phyloP scores from a whole-genome alignment of 257 asterid genomes.

The Fraxinus quadrangulata region DNA sequence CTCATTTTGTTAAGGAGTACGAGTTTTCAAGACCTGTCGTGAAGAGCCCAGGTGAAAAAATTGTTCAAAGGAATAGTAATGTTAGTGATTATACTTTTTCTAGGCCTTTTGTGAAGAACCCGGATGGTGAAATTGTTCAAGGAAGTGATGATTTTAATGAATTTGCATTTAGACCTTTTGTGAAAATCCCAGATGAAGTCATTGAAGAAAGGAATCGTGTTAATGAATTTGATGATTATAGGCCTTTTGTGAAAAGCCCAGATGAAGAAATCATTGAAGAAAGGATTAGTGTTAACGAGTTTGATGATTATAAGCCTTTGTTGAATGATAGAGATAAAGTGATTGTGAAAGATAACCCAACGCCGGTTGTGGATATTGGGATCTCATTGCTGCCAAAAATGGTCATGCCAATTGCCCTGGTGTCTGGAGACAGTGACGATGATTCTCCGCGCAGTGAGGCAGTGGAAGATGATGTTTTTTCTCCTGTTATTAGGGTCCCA shows the following conservation, averaged over 20 bases:
- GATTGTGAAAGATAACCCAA: slow-evolving; percentile 18
- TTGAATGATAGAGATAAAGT: slow-evolving; percentile 41
- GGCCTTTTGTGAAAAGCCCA: slow-evolving; percentile 28
- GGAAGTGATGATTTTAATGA: slow-evolving; percentile 26
- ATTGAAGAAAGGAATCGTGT: slow-evolving; percentile 21
- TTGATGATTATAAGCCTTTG: slow-evolving; percentile 32
- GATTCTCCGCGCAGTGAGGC: slow-evolving; percentile 55
- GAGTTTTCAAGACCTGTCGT: slow-evolving; percentile 38
- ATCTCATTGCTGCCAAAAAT: slow-evolving; percentile 24
- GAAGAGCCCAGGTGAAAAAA: slow-evolving; percentile 34
- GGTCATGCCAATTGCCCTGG: slow-evolving; percentile 59
- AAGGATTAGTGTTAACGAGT: slow-evolving; percentile 25
- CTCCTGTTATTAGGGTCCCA: slow-evolving; percentile 43
- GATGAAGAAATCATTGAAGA: slow-evolving; percentile 30
- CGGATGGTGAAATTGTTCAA: slow-evolving; percentile 30
- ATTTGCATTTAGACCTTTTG: slow-evolving; percentile 30
- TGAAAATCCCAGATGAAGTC: slow-evolving; percentile 29
- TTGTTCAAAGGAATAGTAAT: slow-evolving; percentile 22
- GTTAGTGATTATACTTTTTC: slow-evolving; percentile 22
- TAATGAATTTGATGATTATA: slow-evolving; percentile 36
- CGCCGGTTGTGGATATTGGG: slow-evolving; percentile 27
- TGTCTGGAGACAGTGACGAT: slow-evolving; percentile 65
- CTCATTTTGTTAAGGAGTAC: slow-evolving; percentile 37
- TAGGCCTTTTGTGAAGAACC: slow-evolving; percentile 42
- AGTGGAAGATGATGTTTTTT: slow-evolving; percentile 46